Evolutionary conservation across 495 filamentous ascomycete genomes (phyloP).

Genomic region (Trypethelium eluteriae): DNA sequence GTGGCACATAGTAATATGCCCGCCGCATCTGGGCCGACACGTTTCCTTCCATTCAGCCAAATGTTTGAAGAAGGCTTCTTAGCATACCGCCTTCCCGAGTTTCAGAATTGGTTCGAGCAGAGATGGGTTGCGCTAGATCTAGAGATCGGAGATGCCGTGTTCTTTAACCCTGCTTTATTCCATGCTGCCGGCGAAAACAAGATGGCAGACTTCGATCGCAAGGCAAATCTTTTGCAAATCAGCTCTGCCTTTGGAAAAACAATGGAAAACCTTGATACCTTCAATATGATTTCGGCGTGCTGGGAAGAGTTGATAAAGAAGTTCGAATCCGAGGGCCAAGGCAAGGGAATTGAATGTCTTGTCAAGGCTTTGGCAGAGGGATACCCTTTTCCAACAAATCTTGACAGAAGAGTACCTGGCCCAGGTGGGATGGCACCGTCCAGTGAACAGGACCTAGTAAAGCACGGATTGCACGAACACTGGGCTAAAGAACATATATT

Average conservation of each 20-base stretch:
- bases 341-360: conserved; percentile 34
- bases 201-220: conserved; percentile 40
- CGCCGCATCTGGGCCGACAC: conserved; percentile 43
- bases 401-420: conserved; percentile 45
- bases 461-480: conserved; percentile 37
- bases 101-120: conserved; percentile 42
- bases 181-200: conserved; percentile 50
- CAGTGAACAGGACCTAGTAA: conserved; percentile 46
- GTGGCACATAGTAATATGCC: conserved; percentile 53
- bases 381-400: conserved; percentile 53
- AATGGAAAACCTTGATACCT: conserved; percentile 48
- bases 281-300: conserved; percentile 37
- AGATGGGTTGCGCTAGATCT: conserved; percentile 44
- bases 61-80: conserved; percentile 45
- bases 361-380: conserved; percentile 44
- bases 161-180: conserved; percentile 51
- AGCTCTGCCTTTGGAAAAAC: conserved; percentile 51
- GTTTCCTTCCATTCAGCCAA: conserved; percentile 50
- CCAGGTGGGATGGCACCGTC: conserved; percentile 48
- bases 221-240: conserved; percentile 49
- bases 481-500: conserved; percentile 37
- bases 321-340: conserved; percentile 33
- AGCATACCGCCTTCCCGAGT: conserved; percentile 43
- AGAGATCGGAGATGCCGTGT: conserved; percentile 45
- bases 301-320: conserved; percentile 37